A percentile compares a stretch with the other conserved stretches of the same genome.
These are phyloP conservation scores for Cladosporium austrohemisphaericum DNA, from an alignment of 2,329 filamentous ascomycete genomes.

Conservation along the genomic window DNA sequence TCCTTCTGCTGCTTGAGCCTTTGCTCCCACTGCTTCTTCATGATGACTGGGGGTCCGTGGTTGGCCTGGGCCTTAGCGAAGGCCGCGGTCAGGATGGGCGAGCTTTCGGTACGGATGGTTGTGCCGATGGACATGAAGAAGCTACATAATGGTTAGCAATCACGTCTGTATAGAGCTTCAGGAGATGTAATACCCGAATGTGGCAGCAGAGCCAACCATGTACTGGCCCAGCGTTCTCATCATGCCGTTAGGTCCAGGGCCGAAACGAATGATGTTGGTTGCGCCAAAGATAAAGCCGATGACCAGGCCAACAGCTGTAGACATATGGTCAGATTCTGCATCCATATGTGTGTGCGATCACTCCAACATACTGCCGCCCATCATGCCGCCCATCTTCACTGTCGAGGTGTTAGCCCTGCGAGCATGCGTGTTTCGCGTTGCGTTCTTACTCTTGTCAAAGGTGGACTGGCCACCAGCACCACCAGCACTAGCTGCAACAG, in stretches of 20 bases:
- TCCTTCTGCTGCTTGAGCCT: constrained; percentile 16
- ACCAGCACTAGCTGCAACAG: constrained; percentile 25
- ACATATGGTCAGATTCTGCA: too few relatives aligned
- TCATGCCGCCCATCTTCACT: constrained; percentile 99
- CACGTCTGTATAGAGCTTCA: neutral
- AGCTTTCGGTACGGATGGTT: constrained; percentile 88
- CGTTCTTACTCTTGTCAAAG: constrained; percentile 63
- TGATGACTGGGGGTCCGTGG: constrained; percentile 66
- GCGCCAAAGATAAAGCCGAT: constrained; percentile 97
- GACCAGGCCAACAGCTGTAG: constrained; percentile 81
- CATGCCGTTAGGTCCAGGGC: constrained; percentile 87
- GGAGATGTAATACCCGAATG: constrained; percentile 72
- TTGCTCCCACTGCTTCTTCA: constrained; percentile 43
- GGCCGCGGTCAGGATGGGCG: constrained; percentile 68
- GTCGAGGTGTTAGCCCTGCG: constrained; percentile 25
- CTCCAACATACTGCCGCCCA: constrained; percentile 82
- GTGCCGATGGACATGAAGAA: constrained; percentile 99
- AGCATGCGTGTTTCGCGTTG: constrained; percentile 2
- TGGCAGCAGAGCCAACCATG: constrained; percentile 91
- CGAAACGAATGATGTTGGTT: constrained; percentile 89
- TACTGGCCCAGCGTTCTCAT: constrained; percentile 94
- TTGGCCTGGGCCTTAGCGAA: constrained; percentile 65
- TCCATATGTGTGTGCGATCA: too few relatives aligned
- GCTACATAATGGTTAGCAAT: constrained; percentile 37
- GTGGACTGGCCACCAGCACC: constrained; percentile 56